Base-by-base conservation (phyloP, 805 yeast genomes). In the Dipodascopsis uninucleata region DNA sequence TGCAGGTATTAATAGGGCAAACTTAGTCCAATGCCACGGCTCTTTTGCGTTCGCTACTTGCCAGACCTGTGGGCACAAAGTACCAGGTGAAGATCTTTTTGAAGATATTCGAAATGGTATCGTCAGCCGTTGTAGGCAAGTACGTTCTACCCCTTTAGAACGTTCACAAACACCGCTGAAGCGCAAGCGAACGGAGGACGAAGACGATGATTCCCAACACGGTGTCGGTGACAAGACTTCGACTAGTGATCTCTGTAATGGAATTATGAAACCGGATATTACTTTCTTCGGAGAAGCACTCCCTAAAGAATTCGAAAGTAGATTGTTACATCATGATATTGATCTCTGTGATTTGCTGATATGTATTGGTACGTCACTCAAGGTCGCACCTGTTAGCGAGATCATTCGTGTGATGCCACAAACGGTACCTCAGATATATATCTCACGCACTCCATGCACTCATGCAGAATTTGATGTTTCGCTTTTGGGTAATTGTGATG, bases 191-290 rank as follows among this genome's bases (percentile, higher is more conserved):
- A 37, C 56, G 53, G 35, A 62, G 59, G 49, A 65, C 61, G 39
- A 60, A 43, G 29, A 53, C 31, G 63, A 58, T 21, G 57, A 56
- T 25, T 63, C 60, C 17, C 63, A 58, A 2, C 60, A 58, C 10
- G 61, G 58, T 8, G 61, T 56, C 3, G 58, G 57, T 16, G 56
- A 45, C 5, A 44, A 53, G 9, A 43, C 47, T 21, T 24, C 34
- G 7, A 62, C 55, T 2, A 59, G 55, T 7, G 59, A 53, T 12
- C 59, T 49, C 8, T 57, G 55, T 33, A 77, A 56, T 74, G 96
- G 96, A 12, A 90, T 87, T 2, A 73, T 85, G 75, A 88, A 89
- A 62, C 97, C 97, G 0, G 95, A 88, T 61, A 88, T 88, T 49
- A 87, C 95, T 0, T 88, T 88, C 60, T 88, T 88, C 56, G 95